These are phyloP conservation scores for Nakataea oryzae DNA, from an alignment of 2,329 filamentous ascomycete species.

Conservation along the genomic window DNA sequence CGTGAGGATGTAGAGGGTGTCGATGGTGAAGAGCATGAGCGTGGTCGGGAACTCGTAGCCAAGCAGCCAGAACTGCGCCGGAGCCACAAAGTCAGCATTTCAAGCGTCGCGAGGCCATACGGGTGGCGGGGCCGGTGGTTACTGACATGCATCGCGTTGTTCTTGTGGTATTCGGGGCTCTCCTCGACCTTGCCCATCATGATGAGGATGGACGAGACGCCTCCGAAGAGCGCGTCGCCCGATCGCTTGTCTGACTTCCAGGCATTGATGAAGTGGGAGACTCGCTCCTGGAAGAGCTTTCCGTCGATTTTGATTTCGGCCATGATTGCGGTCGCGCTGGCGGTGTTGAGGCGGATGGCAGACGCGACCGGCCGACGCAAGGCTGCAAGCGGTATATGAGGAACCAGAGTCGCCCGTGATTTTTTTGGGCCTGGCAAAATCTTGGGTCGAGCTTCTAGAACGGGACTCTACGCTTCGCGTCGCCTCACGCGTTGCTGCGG, in stretches of 20 bases:
- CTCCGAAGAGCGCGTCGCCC: constrained; percentile 75
- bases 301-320: constrained; percentile 91
- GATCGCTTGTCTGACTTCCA: constrained; percentile 96
- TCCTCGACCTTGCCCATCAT: constrained; percentile 95
- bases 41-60: constrained; percentile 98
- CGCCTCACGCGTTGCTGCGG: constrained; percentile 11
- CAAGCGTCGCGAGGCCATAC: neutral
- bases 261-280: constrained; percentile 74
- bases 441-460: constrained; percentile 1
- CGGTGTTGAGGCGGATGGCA: constrained; percentile 6
- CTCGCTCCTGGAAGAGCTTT: constrained; percentile 85
- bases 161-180: constrained; percentile 80
- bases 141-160: constrained; percentile 84
- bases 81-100: constrained; percentile 1
- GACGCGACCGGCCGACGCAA: constrained; percentile 6
- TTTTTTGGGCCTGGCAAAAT: constrained; percentile 2
- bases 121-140: neutral
- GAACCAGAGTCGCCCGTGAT: neutral
- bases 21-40: constrained; percentile 81
- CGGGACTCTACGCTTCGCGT: constrained; percentile 8
- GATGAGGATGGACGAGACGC: constrained; percentile 76
- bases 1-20: constrained; percentile 83
- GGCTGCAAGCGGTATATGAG: neutral
- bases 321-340: constrained; percentile 32
- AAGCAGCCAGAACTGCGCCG: constrained; percentile 80